Evolutionary conservation across 2,329 filamentous ascomycete species (phyloP), one percentile per base, ranked within the genome.

Genomic region (Diaporthe helianthi): DNA sequence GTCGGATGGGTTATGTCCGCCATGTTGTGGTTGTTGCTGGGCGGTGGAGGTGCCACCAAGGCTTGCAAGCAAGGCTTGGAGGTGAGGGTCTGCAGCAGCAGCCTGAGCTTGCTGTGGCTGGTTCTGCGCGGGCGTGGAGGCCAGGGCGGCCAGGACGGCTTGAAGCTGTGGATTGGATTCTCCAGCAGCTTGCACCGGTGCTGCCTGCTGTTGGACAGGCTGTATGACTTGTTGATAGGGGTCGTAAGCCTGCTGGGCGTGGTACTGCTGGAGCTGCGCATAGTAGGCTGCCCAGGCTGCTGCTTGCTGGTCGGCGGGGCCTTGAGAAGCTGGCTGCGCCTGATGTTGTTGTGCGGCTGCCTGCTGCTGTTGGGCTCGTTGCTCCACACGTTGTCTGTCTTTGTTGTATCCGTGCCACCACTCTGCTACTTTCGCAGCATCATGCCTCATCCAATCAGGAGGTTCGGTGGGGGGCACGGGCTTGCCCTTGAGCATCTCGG

Each of bases 361-460:
- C 54, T 33, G 60, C 46, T 67, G 66, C 13, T 72, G 72, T 67
- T 75, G 72, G 10, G 65, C 63, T n/a, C 55, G 58, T 26, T 72
- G 68, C 47, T 68, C 73, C 17, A 65, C 61, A 15, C 72, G 73
- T 65, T 73, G 71, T 44, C 78, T 76, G 55, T 82, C 79, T 52
- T 76, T 76, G 44, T 78, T 75, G 71, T 82, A 84, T 0, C 85
- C 85, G 13, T 82, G 76, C 79, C 83, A 84, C 86, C 87, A 89
- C 71, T 86, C 83, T 12, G 82, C 81, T 0, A 83, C 79, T 71
- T 82, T 82, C 38, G 83, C 83, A 3, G 81, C 76, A 38, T 85
- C 80, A 26, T 82, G 77, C 12, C 77, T 78, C 72, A 89, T 81
- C 82, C 86, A 87, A 22, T 82, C 81, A 1, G 87, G 86, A 4